These are phyloP conservation scores for Rutidosis leptorrhynchoides DNA, from an alignment of 129 eudicot species.

Conservation along the genomic window DNA sequence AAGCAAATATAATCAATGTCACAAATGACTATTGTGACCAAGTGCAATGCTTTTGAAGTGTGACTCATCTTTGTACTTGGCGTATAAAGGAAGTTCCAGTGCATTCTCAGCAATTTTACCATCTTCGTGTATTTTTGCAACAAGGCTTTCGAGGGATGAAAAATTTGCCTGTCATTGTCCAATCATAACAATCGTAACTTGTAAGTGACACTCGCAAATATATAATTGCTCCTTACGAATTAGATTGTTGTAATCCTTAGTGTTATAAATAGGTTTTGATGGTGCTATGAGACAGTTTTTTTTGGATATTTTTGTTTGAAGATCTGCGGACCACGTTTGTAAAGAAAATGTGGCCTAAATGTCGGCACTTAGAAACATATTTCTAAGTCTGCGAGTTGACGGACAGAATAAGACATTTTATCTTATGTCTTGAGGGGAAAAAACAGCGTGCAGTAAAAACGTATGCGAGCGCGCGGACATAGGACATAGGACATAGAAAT, in stretches of 20 bases:
- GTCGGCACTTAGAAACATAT: no score
- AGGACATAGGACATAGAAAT: no score
- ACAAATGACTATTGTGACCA: conserved; percentile 27
- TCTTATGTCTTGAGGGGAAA: no score
- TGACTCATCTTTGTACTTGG: conserved; percentile 63
- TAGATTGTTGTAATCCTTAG: background rate
- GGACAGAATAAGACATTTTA: no score
- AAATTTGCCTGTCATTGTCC: conserved; percentile 62
- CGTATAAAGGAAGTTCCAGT: conserved; percentile 74
- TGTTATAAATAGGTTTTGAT: background rate
- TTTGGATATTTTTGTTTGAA: no score
- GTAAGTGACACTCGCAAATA: background rate
- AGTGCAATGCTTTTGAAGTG: conserved; percentile 40
- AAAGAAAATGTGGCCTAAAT: no score
- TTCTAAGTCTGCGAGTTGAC: no score
- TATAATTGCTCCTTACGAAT: background rate
- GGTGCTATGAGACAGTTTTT: background rate
- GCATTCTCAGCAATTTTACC: conserved; percentile 71
- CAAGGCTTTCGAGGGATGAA: conserved; percentile 74
- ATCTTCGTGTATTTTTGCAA: conserved; percentile 83
- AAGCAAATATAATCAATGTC: conserved; percentile 1
- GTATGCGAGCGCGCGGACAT: no score
- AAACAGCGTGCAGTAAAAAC: no score
- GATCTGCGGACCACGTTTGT: no score
- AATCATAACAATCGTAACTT: conserved; percentile 18